Conservation (phyloP, 257 asterid species). For the Cordia subcordata region DNA sequence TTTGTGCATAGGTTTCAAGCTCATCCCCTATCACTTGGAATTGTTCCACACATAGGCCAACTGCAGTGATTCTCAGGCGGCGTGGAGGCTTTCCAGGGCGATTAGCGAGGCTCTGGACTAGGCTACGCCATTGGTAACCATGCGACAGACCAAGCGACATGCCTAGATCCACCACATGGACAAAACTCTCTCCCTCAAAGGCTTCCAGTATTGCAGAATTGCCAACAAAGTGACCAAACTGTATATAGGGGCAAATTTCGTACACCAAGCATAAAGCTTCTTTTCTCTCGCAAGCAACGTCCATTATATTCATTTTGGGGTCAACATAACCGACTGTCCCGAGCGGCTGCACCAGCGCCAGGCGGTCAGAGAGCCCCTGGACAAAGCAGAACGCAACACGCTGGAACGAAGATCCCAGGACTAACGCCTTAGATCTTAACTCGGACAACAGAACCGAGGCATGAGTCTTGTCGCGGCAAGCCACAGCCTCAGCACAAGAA, state of each 20-base stretch:
- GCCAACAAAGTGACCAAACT: slow-evolving; percentile 68
- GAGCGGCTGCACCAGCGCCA: slow-evolving; percentile 64
- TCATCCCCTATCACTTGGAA: slow-evolving; percentile 49
- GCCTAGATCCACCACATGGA: slow-evolving; percentile 78
- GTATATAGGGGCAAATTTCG: slow-evolving; percentile 60
- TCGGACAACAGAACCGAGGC: slow-evolving; percentile 56
- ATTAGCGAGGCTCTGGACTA: slow-evolving; percentile 49
- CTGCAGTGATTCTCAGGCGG: slow-evolving; percentile 51
- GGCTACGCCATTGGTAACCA: slow-evolving; percentile 68
- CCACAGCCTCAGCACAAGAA: slow-evolving; percentile 82
- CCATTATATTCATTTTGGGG: slow-evolving; percentile 35
- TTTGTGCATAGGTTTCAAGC: slow-evolving; percentile 42
- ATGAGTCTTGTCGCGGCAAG: slow-evolving; percentile 65
- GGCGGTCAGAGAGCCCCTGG: slow-evolving; percentile 62
- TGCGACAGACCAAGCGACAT: slow-evolving; percentile 66
- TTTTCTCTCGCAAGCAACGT: slow-evolving; percentile 40
- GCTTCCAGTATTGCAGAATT: slow-evolving; percentile 68
- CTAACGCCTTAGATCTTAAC: slow-evolving; percentile 59
- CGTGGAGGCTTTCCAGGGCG: slow-evolving; percentile 28
- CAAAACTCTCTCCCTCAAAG: slow-evolving; percentile 89
- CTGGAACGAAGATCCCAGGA: slow-evolving; percentile 79
- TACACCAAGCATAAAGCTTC: slow-evolving; percentile 57
- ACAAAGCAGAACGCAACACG: slow-evolving; percentile 79
- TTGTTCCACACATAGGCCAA: slow-evolving; percentile 39
- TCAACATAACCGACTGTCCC: slow-evolving; percentile 51